phyloP scores from a whole-genome alignment of 2,329 filamentous ascomycete species.

The Calonectria henricotiae region DNA sequence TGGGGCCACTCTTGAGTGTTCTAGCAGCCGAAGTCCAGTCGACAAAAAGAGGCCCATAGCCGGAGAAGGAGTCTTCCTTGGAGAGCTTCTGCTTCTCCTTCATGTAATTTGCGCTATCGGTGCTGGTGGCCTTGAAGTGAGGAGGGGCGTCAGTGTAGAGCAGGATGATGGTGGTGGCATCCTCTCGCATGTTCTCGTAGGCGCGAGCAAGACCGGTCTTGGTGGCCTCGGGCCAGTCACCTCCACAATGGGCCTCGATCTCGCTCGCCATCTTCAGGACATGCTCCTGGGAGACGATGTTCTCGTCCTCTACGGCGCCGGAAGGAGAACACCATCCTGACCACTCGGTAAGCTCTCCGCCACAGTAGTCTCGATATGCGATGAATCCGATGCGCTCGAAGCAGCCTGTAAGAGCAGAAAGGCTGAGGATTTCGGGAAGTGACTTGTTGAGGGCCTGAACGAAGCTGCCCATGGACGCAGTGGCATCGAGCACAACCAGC shows the following conservation, averaged over 20 bases:
- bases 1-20: constrained; percentile 55
- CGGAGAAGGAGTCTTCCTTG: constrained; percentile 51
- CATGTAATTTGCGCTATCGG: constrained; percentile 51
- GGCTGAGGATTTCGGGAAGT: constrained; percentile 67
- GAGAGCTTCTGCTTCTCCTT: constrained; percentile 52
- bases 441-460: constrained; percentile 63
- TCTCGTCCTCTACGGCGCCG: constrained; percentile 32
- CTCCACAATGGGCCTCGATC: constrained; percentile 57
- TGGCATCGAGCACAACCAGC: constrained; percentile 65
- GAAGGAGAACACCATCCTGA: constrained; percentile 64
- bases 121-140: constrained; percentile 57
- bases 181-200: constrained; percentile 64
- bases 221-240: constrained; percentile 65
- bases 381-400: constrained; percentile 68
- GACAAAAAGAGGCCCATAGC: constrained; percentile 57
- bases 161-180: constrained; percentile 67
- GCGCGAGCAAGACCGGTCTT: constrained; percentile 67
- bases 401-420: constrained; percentile 66
- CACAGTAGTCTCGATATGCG: constrained; percentile 67
- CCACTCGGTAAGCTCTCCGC: constrained; percentile 61
- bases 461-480: constrained; percentile 64
- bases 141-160: constrained; percentile 67
- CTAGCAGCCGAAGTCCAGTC: constrained; percentile 64
- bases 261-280: constrained; percentile 58
- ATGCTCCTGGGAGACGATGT: constrained; percentile 52